Evolutionary conservation across 1,284 basidiomycete species (phyloP).

Genomic region (Leucoagaricus sp.): DNA sequence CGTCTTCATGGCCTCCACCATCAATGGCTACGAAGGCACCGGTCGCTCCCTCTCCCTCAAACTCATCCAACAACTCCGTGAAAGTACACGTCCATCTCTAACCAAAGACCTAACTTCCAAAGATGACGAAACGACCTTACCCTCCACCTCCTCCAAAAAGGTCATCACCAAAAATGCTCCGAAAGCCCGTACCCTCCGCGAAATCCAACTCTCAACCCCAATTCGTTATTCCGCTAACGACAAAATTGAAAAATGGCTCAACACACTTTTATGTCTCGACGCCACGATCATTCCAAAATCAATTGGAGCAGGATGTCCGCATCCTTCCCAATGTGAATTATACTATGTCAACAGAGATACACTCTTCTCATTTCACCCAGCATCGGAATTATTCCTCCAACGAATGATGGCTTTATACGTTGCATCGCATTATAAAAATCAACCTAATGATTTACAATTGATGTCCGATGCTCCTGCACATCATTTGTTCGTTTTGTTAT

Average conservation of each 20-base stretch:
- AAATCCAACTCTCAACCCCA: slow-evolving; percentile 94
- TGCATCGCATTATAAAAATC: slow-evolving; percentile 98
- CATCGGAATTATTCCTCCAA: slow-evolving; percentile 95
- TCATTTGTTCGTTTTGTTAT: slow-evolving; percentile 94
- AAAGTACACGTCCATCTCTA: slow-evolving; percentile 75
- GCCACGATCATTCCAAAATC: slow-evolving; percentile 72
- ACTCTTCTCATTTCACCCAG: slow-evolving; percentile 96
- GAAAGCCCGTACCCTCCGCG: slow-evolving; percentile 81
- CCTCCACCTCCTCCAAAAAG: slow-evolving; percentile 47
- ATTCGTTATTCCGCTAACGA: slow-evolving; percentile 93
- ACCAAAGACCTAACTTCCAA: slow-evolving; percentile 52
- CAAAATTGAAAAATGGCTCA: slow-evolving; percentile 94
- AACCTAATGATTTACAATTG: slow-evolving; percentile 97
- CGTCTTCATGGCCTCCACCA: slow-evolving; percentile 97
- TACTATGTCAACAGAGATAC: slow-evolving; percentile 97
- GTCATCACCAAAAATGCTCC: slow-evolving; percentile 56
- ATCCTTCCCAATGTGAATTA: slow-evolving; percentile 92
- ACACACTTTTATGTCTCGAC: slow-evolving; percentile 89
- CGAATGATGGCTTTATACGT: slow-evolving; percentile 99
- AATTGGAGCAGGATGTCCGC: slow-evolving; percentile 79
- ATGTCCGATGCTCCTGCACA: slow-evolving; percentile 97
- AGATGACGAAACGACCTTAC: slow-evolving; percentile 38
- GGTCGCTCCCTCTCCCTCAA: slow-evolving; percentile 97
- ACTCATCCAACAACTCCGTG: slow-evolving; percentile 95
- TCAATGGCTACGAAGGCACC: slow-evolving; percentile 99